Percentiles rank a stretch among this genome's conserved stretches.
Evolutionary conservation across 164 flowering plant species (phyloP).

Genomic region (Macadamia tetraphylla): DNA sequence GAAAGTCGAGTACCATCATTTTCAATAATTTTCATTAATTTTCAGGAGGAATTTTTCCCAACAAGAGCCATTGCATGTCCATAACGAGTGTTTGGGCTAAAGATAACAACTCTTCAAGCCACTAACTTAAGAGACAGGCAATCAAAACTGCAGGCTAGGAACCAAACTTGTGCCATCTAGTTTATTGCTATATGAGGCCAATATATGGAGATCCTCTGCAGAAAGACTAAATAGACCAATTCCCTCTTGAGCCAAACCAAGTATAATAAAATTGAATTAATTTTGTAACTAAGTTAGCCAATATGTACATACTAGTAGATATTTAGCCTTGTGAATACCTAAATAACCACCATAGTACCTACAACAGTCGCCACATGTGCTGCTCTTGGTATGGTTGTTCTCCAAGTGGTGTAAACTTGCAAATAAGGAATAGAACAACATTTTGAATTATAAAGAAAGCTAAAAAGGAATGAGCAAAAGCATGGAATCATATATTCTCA

Average conservation of each 20-base stretch:
- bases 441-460: not conserved
- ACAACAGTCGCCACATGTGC: constrained; percentile 99
- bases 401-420: constrained; percentile 83
- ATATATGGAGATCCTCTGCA: constrained; percentile 98
- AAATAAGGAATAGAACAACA: not conserved
- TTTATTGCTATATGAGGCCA: constrained; percentile 92
- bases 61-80: constrained; percentile 99
- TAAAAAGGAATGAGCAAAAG: not conserved
- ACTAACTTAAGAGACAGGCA: not conserved
- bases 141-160: not conserved
- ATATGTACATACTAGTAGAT: not conserved
- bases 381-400: constrained; percentile 98
- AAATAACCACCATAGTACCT: constrained; percentile 99
- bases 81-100: constrained; percentile 98
- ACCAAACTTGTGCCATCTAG: constrained; percentile 93
- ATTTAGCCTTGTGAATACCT: constrained; percentile 39
- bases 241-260: constrained; percentile 63
- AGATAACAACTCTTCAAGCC: constrained; percentile 76
- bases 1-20: constrained; percentile 52
- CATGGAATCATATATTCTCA: not conserved
- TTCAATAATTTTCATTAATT: constrained; percentile 72
- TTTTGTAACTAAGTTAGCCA: not conserved
- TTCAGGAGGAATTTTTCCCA: constrained; percentile 95
- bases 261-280: constrained; percentile 1
- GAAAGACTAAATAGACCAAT: constrained; percentile 99